Evolutionary conservation across 306 rosid genomes (phyloP).

Genomic region (Comarum palustre): DNA sequence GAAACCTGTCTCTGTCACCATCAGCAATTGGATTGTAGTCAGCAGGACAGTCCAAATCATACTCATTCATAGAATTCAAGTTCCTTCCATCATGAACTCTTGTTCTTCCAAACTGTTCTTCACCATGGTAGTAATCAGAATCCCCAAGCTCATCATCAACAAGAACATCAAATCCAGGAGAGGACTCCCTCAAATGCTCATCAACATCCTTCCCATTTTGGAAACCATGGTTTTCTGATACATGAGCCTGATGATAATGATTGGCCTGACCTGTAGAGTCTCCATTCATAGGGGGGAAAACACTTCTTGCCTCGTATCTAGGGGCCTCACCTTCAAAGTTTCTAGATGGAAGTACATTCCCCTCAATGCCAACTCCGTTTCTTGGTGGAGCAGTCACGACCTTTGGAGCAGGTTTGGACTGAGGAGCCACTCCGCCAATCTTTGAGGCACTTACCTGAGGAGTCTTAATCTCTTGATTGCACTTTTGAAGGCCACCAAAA

Average conservation of each 20-base stretch:
- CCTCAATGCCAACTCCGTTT: conserved; percentile 44
- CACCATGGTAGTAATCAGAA: conserved; percentile 70
- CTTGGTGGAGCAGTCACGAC: conserved; percentile 42
- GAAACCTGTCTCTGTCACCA: conserved; percentile 60
- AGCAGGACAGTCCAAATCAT: conserved; percentile 54
- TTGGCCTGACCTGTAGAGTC: conserved; percentile 34
- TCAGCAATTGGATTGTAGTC: conserved; percentile 65
- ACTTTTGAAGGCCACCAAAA: conserved; percentile 50
- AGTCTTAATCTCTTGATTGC: conserved; percentile 50
- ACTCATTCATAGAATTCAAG: conserved; percentile 64
- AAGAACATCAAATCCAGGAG: conserved; percentile 99
- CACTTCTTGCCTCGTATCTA: conserved; percentile 37
- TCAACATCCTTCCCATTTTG: conserved; percentile 84
- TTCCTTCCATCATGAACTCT: conserved; percentile 69
- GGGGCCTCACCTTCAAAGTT: conserved; percentile 49
- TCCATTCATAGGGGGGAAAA: conserved; percentile 48
- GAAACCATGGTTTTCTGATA: conserved; percentile 60
- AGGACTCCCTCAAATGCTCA: conserved; percentile 83
- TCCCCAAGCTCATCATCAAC: conserved; percentile 86
- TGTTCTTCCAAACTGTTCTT: conserved; percentile 63
- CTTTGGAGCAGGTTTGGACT: conserved; percentile 44
- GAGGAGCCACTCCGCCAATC: conserved; percentile 35
- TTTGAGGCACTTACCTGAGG: conserved; percentile 40
- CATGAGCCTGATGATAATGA: conserved; percentile 47
- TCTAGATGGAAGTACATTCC: conserved; percentile 30